Evolutionary conservation across 2,329 filamentous ascomycete genomes (phyloP), one percentile per base, ranked within the genome.

Genomic region (Saccharata proteae): DNA sequence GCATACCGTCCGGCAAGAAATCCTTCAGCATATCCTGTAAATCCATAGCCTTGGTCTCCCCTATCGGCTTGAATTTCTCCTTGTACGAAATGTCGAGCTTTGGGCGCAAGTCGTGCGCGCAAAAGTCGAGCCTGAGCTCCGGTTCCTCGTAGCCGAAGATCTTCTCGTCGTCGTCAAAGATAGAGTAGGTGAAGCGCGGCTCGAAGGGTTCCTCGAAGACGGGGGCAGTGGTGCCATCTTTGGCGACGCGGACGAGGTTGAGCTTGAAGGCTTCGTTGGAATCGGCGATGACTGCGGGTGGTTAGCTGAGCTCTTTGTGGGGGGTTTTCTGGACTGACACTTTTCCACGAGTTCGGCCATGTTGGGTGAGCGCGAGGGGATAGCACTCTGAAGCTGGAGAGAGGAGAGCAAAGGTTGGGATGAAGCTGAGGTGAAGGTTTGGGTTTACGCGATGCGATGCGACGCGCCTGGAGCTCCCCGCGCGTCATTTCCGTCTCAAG

Each of bases 81-180:
- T 69, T 67, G 47, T 78, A 86, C 1, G 71, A 70, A 31, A 85
- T 68, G 34, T 76, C 67, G 18, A 94, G 53, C 43, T 81, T 72
- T 0, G 86, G 84, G 42, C 77, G 75, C 60, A 96, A 74, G 51
- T 94, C 80, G 51, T 79, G 71, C 22, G 71, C 69, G 19, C 68
- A 67, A 43, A 78, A 76, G 39, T 74, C 74, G 34, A 96, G 61
- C 40, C 74, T 71, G 49, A 96, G 77, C 41, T 74, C 74, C 34
- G 93, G 68, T 32, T 75, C 74, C 51, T 84, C 77, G 64, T 94
- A 93, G 21, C 88, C 88, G 45, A 93, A 86, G 41, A 96, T 88
- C 17, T 69, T 71, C 56, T 98, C 85, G 6, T 90, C 78, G n/a
- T 96, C 80, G 47, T 84, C 84, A 44, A 96, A 94, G 40, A 98